Evolutionary conservation across 352 stramenopile genomes (phyloP), one percentile per base, ranked within the genome.

Genomic region (Globisporangium camurandrum): DNA sequence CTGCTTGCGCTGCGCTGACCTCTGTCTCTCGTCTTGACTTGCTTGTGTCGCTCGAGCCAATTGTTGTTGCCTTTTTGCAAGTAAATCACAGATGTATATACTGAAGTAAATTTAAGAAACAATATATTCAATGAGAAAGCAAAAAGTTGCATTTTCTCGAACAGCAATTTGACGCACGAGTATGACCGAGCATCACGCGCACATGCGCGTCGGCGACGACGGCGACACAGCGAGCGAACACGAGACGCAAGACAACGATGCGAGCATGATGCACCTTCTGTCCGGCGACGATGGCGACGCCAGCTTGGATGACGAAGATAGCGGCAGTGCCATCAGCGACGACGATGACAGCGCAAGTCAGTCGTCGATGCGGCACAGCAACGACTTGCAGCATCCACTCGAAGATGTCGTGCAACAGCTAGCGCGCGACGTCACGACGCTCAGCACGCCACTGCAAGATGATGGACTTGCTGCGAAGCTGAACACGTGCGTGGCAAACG

Each of bases 401-500:
- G 81, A 93, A 50, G 67, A 50, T 12, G 63, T 62, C n/a, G 62
- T 87, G 27, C 71, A 73, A 23, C 71, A 83, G 31, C 57, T 93
- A n/a, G 72, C 70, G 19, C 67, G 84, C 51, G 81, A 90, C 22
- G 61, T 92, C 33, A 76, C 76, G 46, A 61, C 62, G 38, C 54
- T 55, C 37, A 69, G 69, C n/a, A 36, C 49, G 10, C 61, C 59
- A n/a, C 62, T 84, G 49, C 59, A 61, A 16, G 77, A 88, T 30
- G 76, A 86, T 27, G 74, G 84, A 30, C 55, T 83, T 26, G 80
- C 69, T 45, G 69, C 64, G 12, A 86, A 80, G 59, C 74, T 93
- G 44, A 88, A 93, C 64, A 70, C 82, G 79, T 90, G 48, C 52
- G 75, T 71, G 19, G n/a, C n/a, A n/a, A n/a, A n/a, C n/a, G n/a